A percentile compares a stretch with the other conserved stretches of the same genome.
phyloP scores from a whole-genome alignment of 129 eudicot species.

The Escallonia rubra region DNA sequence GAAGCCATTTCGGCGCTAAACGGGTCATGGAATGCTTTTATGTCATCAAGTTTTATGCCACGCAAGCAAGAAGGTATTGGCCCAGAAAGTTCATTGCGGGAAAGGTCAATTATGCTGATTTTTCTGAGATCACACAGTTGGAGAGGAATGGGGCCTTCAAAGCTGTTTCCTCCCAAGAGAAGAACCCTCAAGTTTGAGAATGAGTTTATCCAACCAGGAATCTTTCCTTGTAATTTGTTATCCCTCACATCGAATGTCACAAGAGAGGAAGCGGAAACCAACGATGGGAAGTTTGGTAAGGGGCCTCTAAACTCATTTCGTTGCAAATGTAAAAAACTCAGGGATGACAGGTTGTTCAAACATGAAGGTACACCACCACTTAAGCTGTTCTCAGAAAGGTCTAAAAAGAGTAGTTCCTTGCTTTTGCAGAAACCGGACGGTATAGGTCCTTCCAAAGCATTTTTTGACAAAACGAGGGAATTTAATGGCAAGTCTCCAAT shows the following conservation, averaged over 20 bases:
- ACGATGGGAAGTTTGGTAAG: background rate
- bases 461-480: no score
- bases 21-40: no score
- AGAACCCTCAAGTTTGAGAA: background rate
- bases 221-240: background rate
- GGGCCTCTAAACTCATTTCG: background rate
- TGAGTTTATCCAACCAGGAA: constrained; percentile 2
- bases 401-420: background rate
- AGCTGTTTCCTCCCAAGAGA: constrained; percentile 1
- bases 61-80: constrained; percentile 8
- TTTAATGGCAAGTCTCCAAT: background rate
- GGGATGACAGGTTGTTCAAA: no score
- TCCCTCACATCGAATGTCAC: constrained; percentile 11
- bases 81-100: constrained; percentile 4
- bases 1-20: no score
- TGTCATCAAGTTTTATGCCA: no score
- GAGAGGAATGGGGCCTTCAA: background rate
- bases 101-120: constrained; percentile 6
- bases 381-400: no score
- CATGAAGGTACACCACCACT: no score
- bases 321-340: background rate
- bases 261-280: background rate
- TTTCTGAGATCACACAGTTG: constrained; percentile 1
- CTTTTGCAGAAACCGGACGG: background rate
- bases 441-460: no score